These are phyloP conservation scores for Raphanus hybrid DNA, from an alignment of 441 rosid genomes.

Conservation along the genomic window DNA sequence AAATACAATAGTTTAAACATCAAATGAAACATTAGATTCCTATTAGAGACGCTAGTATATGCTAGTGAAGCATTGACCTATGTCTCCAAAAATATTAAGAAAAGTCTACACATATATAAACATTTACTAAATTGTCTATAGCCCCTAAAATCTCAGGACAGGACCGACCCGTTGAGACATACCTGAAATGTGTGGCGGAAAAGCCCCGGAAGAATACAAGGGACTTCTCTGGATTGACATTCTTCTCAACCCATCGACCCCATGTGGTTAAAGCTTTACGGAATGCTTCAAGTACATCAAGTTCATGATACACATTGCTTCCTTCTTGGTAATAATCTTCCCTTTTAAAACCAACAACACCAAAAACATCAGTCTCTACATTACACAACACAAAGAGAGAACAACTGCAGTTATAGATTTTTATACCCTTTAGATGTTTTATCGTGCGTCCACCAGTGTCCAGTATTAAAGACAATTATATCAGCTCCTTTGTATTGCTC, in stretches of 20 bases:
- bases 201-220: conserved; percentile 74
- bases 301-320: conserved; percentile 51
- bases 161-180: too few relatives aligned
- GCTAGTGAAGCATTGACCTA: too few relatives aligned
- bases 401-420: neutral
- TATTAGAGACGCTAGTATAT: too few relatives aligned
- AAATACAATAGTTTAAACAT: too few relatives aligned
- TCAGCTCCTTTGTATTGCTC: conserved; percentile 60
- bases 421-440: conserved; percentile 67
- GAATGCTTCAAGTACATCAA: conserved; percentile 67
- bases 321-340: conserved; percentile 81
- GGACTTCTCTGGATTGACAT: conserved; percentile 56
- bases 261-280: conserved; percentile 71
- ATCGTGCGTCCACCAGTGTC: conserved; percentile 95
- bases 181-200: conserved; percentile 67
- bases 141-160: too few relatives aligned
- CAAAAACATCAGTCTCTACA: conserved; percentile 9
- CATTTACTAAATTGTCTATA: too few relatives aligned
- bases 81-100: too few relatives aligned
- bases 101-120: too few relatives aligned
- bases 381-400: conserved; percentile 12
- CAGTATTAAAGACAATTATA: conserved; percentile 71
- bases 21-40: too few relatives aligned
- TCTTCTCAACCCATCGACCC: conserved; percentile 79
- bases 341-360: conserved; percentile 28